Conservation (phyloP, 257 asterid genomes). For the Apocynum venetum region DNA sequence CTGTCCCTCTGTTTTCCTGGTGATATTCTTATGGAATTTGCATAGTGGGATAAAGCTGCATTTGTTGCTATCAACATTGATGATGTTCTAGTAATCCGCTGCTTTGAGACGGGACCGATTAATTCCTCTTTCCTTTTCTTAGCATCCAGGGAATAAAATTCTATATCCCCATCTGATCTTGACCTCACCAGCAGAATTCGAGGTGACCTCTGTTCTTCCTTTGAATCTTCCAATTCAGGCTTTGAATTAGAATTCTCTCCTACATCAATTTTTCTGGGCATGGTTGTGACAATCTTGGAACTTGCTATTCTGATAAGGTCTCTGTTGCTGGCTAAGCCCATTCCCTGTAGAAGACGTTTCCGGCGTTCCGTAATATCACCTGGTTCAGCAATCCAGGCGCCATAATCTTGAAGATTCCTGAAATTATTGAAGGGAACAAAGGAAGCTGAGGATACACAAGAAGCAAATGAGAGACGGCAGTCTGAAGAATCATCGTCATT, state of each 20-base stretch:
- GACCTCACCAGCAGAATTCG: slow-evolving; percentile 54
- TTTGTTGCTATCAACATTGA: slow-evolving; percentile 37
- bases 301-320: slow-evolving; percentile 53
- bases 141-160: slow-evolving; percentile 36
- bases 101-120: slow-evolving; percentile 60
- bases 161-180: slow-evolving; percentile 89
- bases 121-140: slow-evolving; percentile 74
- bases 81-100: slow-evolving; percentile 68
- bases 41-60: slow-evolving; percentile 33
- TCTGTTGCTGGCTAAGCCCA: slow-evolving; percentile 75
- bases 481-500: slow-evolving; percentile 57
- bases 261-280: slow-evolving; percentile 28
- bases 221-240: slow-evolving; percentile 9
- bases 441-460: slow-evolving; percentile 37
- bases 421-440: slow-evolving; percentile 29
- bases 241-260: slow-evolving; percentile 12
- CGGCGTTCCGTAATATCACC: slow-evolving; percentile 82
- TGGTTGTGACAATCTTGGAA: slow-evolving; percentile 33
- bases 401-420: slow-evolving; percentile 40
- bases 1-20: slow-evolving; percentile 21
- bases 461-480: slow-evolving; percentile 65
- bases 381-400: slow-evolving; percentile 87
- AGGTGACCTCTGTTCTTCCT: slow-evolving; percentile 17
- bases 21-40: slow-evolving; percentile 29
- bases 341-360: slow-evolving; percentile 72